Evolutionary conservation across 257 asterid genomes (phyloP).

Genomic region (Coffea canephora): DNA sequence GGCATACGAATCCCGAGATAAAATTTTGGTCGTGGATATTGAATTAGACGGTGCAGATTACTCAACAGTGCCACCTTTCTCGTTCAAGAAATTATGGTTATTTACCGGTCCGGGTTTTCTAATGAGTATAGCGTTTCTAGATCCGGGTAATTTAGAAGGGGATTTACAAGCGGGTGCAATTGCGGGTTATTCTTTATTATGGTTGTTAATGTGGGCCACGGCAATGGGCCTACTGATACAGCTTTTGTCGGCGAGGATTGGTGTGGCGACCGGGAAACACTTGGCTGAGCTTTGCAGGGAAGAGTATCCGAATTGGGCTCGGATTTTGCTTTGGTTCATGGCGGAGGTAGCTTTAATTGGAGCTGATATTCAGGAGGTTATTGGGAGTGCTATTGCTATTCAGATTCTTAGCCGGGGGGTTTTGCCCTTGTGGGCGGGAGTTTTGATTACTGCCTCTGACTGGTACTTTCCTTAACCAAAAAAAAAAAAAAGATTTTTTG

Average conservation of each 20-base stretch:
- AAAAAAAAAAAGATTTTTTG: too few relatives aligned
- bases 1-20: conserved; percentile 57
- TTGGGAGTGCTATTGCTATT: conserved; percentile 94
- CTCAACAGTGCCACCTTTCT: conserved; percentile 58
- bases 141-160: conserved; percentile 96
- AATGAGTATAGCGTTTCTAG: conserved; percentile 89
- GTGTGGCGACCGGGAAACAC: conserved; percentile 94
- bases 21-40: conserved; percentile 50
- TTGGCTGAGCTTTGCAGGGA: conserved; percentile 93
- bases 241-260: conserved; percentile 71
- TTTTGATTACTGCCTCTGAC: conserved; percentile 67
- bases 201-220: conserved; percentile 93
- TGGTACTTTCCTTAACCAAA: too few relatives aligned
- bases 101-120: conserved; percentile 95
- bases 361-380: conserved; percentile 97
- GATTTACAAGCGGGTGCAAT: conserved; percentile 96
- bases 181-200: conserved; percentile 83
- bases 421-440: conserved; percentile 87
- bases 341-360: conserved; percentile 92
- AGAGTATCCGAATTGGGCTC: conserved; percentile 84
- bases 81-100: conserved; percentile 71
- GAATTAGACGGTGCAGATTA: conserved; percentile 45
- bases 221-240: conserved; percentile 84
- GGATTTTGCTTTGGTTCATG: conserved; percentile 79
- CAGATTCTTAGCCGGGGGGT: conserved; percentile 77